Evolutionary conservation across 805 yeast species (phyloP), one percentile per base, ranked within the genome.

Genomic region (Zygosaccharomyces pseudorouxii): DNA sequence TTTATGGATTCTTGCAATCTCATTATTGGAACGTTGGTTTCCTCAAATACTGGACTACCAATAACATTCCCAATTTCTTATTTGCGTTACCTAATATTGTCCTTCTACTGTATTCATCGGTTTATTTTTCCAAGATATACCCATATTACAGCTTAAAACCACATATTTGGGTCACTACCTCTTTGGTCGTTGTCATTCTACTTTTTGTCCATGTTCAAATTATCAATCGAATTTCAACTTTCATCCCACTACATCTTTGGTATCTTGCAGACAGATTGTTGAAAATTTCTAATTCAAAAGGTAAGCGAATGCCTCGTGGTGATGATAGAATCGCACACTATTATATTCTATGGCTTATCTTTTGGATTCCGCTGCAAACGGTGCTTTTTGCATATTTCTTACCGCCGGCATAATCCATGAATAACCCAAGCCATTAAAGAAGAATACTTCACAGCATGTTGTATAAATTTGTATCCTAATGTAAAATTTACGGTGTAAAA

Each of bases 1-100:
- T 92, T 11, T 82, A 82, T 56, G 64, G 78, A 3, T 87, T 75
- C 63, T 86, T 95, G 5, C 99, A 93, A 66, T 50, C 68, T 1
- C 74, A 80, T 54, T 89, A 92, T 64, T 93, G 99, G 99, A 78
- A 81, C 56, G 76, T 73, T 38, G 98, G 99, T 0, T 79, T 90
- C 45, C 65, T 93, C 48, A 72, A 68, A 36, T 93, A 93, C 67
- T 93, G 97, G 92, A 84, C 93, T 0, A 50, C 73, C 0, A 81
- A 80, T 59, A 92, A 93, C 58, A 65, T 87, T 6, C 96, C 97
- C 9, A 86, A 90, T 65, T 92, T 93, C 62, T 25, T 82, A 8
- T 72, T 93, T 57, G 92, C 86, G 0, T 48, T 78, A 1, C 98
- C 98, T 2, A 79, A 82, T 14, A 60, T 86, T 5, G 22, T 71